Percentiles rank a stretch among this genome's conserved stretches.
These are phyloP conservation scores for Penicillium freii DNA, from an alignment of 2,329 filamentous ascomycete genomes.

Conservation along the genomic window DNA sequence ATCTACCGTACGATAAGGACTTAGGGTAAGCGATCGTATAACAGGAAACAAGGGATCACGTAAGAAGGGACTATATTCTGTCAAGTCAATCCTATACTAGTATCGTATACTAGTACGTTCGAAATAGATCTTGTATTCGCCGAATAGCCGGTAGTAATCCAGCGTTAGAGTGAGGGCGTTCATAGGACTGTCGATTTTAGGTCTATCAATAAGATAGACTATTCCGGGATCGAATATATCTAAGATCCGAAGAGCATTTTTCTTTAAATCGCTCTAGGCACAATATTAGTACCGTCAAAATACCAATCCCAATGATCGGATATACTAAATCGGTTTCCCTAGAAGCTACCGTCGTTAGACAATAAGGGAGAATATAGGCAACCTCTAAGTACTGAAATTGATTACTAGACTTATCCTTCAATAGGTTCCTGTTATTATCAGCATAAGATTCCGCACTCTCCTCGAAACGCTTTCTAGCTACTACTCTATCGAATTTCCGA, in stretches of 20 bases:
- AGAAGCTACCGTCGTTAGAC: neutral
- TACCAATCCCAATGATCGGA: neutral
- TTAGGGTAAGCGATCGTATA: conserved; percentile 25
- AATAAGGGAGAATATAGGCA: neutral
- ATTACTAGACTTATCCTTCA: neutral
- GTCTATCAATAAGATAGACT: neutral
- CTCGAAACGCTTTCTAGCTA: neutral
- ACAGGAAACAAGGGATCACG: conserved; percentile 22
- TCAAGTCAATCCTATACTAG: conserved; percentile 23
- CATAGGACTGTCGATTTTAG: neutral
- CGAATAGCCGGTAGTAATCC: neutral
- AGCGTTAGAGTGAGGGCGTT: neutral
- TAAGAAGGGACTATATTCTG: conserved; percentile 16
- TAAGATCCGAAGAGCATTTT: neutral
- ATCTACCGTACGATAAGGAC: conserved; percentile 31
- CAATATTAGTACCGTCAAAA: neutral
- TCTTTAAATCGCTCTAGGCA: neutral
- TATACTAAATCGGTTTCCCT: neutral
- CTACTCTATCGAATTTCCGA: neutral
- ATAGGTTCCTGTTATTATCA: neutral
- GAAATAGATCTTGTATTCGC: neutral
- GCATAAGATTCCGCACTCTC: neutral
- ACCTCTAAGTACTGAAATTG: neutral
- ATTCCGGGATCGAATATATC: neutral
- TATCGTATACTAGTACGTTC: conserved; percentile 6